Conservation (phyloP, 106 monocot genomes). For the Platanthera guangdongensis region DNA sequence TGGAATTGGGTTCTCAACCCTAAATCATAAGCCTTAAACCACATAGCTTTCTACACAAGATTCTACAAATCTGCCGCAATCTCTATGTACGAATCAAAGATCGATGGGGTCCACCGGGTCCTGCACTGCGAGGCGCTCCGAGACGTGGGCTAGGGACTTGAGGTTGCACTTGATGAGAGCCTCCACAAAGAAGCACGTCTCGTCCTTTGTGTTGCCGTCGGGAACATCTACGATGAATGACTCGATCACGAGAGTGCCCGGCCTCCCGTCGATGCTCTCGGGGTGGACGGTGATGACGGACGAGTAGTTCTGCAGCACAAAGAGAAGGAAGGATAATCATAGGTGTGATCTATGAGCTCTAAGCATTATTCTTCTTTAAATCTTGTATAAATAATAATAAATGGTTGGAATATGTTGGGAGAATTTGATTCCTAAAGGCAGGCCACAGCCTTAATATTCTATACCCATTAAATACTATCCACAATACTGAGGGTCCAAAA, state of each 20-base stretch:
- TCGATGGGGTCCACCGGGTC: conserved; percentile 22
- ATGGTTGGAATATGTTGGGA: too few relatives aligned
- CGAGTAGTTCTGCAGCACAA: conserved; percentile 35
- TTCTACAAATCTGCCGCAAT: background rate
- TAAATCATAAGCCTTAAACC: background rate
- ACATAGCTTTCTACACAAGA: background rate
- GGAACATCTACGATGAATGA: conserved; percentile 43
- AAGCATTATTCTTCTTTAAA: too few relatives aligned
- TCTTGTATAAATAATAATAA: too few relatives aligned
- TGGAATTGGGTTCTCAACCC: background rate
- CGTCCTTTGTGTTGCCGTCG: conserved; percentile 59
- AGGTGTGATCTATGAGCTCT: too few relatives aligned
- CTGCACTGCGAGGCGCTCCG: conserved; percentile 34
- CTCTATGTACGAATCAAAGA: background rate
- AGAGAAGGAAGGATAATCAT: too few relatives aligned
- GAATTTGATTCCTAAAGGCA: background rate
- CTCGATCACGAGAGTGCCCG: conserved; percentile 38
- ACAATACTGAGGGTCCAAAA: background rate
- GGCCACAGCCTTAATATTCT: too few relatives aligned
- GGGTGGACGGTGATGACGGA: conserved; percentile 55
- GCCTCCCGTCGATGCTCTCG: conserved; percentile 39
- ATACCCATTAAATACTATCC: background rate
- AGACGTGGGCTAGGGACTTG: conserved; percentile 45
- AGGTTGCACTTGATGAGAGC: conserved; percentile 67
- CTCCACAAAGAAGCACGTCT: conserved; percentile 55